Percentiles rank a stretch among this genome's conserved stretches.
These are phyloP conservation scores for Heliocybe sulcata DNA, from an alignment of 1,284 basidiomycete genomes.

Conservation along the genomic window DNA sequence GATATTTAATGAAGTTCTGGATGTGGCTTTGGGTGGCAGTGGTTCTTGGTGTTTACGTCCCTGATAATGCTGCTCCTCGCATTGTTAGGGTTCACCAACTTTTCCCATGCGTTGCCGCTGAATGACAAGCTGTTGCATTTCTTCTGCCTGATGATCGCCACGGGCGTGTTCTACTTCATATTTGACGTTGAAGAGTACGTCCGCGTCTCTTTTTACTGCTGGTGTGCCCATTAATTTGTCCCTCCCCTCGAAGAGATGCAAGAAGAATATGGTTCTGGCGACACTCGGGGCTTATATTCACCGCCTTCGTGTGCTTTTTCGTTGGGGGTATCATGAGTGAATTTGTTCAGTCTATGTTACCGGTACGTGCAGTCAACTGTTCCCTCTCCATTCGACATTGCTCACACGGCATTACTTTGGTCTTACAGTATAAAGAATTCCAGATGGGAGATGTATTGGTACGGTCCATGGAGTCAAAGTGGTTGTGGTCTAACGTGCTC, in stretches of 20 bases:
- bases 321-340: constrained; percentile 83
- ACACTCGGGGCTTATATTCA: constrained; percentile 64
- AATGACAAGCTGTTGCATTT: constrained; percentile 86
- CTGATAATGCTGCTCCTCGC: constrained; percentile 60
- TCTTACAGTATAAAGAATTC: constrained; percentile 65
- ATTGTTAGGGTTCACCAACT: constrained; percentile 68
- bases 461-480: constrained; percentile 26
- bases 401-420: neutral
- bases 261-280: constrained; percentile 82
- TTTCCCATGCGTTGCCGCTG: constrained; percentile 56
- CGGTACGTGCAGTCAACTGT: constrained; percentile 38
- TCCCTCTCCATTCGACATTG: constrained; percentile 2
- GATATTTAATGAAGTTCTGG: neutral
- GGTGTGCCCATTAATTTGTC: neutral
- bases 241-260: constrained; percentile 44
- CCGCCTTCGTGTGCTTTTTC: constrained; percentile 63
- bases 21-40: constrained; percentile 31
- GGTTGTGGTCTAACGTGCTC: constrained; percentile 3
- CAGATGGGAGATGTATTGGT: constrained; percentile 73
- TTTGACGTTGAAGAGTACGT: constrained; percentile 82
- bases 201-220: constrained; percentile 2
- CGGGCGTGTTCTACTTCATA: constrained; percentile 81
- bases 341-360: constrained; percentile 75
- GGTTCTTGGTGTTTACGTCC: constrained; percentile 65
- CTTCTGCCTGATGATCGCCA: constrained; percentile 72